Evolutionary conservation across 2,329 filamentous ascomycete species (phyloP).

Genomic region (Ophiostoma piceae): DNA sequence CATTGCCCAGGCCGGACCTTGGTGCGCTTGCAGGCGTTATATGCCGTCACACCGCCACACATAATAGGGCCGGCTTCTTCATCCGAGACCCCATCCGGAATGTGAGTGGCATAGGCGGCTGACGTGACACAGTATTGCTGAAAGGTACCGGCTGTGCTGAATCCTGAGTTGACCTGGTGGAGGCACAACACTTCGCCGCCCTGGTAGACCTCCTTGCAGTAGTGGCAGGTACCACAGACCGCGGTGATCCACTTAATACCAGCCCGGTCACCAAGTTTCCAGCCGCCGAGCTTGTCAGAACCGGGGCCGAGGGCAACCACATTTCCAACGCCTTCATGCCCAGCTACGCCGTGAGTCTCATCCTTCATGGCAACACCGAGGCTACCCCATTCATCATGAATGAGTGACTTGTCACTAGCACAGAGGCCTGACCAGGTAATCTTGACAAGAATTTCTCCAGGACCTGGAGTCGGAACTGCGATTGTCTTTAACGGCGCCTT

Average conservation of each 20-base stretch:
- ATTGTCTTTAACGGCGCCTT: slow-evolving; percentile 17
- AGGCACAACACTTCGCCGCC: slow-evolving; percentile 36
- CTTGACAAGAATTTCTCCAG: slow-evolving; percentile 25
- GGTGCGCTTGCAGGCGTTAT: slow-evolving; percentile 50
- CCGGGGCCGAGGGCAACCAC: slow-evolving; percentile 34
- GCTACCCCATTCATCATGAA: slow-evolving; percentile 25
- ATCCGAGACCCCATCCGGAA: slow-evolving; percentile 45
- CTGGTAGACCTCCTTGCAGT: slow-evolving; percentile 35
- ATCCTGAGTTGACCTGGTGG: slow-evolving; percentile 23
- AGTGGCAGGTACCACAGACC: slow-evolving; percentile 36
- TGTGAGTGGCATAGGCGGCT: slow-evolving; percentile 48
- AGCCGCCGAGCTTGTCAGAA: slow-evolving; percentile 29
- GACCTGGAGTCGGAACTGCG: slow-evolving; percentile 18
- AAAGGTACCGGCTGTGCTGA: slow-evolving; percentile 43
- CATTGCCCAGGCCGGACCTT: slow-evolving; percentile 47
- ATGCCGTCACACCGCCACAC: slow-evolving; percentile 55
- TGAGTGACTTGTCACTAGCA: slow-evolving; percentile 26
- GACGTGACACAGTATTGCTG: slow-evolving; percentile 55
- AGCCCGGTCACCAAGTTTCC: slow-evolving; percentile 37
- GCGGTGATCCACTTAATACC: slow-evolving; percentile 36
- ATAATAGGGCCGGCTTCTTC: slow-evolving; percentile 55
- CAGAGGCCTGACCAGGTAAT: slow-evolving; percentile 25
- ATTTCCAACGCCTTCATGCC: slow-evolving; percentile 40
- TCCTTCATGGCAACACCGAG: slow-evolving; percentile 22
- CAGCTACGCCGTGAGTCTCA: slow-evolving; percentile 26